Evolutionary conservation across 805 yeast genomes (phyloP).

Genomic region (Komagataella pastoris): DNA sequence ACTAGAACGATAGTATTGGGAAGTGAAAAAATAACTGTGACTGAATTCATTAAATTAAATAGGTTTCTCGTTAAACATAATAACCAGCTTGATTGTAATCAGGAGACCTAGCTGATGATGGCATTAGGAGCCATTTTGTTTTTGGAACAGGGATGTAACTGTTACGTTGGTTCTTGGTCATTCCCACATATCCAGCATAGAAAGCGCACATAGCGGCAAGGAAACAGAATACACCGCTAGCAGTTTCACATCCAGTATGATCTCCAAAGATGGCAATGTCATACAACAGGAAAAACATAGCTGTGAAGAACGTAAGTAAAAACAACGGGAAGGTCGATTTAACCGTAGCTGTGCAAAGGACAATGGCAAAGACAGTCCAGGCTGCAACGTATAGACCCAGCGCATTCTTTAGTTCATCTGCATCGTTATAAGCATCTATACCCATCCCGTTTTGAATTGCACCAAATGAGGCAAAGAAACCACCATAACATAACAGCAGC

Average conservation of each 20-base stretch:
- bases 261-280: conserved; percentile 26
- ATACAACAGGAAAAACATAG: conserved; percentile 26
- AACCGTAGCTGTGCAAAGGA: conserved; percentile 27
- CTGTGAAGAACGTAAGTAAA: conserved; percentile 22
- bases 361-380: conserved; percentile 33
- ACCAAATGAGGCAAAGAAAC: conserved; percentile 33
- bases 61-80: no score
- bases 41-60: no score
- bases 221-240: conserved; percentile 29
- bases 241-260: conserved; percentile 15
- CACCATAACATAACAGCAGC: conserved; percentile 30
- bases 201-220: conserved; percentile 24
- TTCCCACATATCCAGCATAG: conserved; percentile 28
- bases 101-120: no score
- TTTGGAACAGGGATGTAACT: no score
- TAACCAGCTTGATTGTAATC: no score
- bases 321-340: conserved; percentile 28
- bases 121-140: no score
- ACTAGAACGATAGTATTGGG: no score
- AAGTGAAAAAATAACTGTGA: no score
- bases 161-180: conserved; percentile 7
- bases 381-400: conserved; percentile 31
- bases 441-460: conserved; percentile 28
- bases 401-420: conserved; percentile 23
- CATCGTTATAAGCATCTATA: conserved; percentile 23